Evolutionary conservation across 2,329 filamentous ascomycete species (phyloP).

Genomic region (Cordyceps cateniannulata): DNA sequence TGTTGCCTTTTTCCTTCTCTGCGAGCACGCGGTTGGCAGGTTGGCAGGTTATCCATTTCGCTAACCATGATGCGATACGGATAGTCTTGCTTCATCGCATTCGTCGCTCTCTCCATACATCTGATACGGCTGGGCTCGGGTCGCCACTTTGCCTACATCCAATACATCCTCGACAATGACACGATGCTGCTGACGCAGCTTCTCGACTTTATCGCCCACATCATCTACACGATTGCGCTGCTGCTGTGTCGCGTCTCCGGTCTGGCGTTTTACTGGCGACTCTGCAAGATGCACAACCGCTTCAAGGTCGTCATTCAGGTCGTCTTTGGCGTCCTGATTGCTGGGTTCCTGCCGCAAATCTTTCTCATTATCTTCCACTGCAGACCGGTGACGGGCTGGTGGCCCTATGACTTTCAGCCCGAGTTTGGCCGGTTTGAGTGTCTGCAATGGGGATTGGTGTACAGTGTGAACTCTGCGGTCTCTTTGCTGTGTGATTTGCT

Average conservation of each 20-base stretch:
- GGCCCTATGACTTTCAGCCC: constrained; percentile 44
- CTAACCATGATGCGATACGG: constrained; percentile 6
- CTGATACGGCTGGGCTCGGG: constrained; percentile 43
- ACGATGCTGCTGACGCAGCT: constrained; percentile 37
- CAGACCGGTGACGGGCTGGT: constrained; percentile 41
- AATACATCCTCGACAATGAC: constrained; percentile 38
- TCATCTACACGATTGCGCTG: constrained; percentile 44
- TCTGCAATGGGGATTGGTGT: constrained; percentile 44
- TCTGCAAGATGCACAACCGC: constrained; percentile 32
- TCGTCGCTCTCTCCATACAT: constrained; percentile 35
- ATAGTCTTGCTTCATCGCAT: constrained; percentile 33
- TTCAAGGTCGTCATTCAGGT: constrained; percentile 30
- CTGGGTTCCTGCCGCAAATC: constrained; percentile 40
- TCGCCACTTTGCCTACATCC: constrained; percentile 37
- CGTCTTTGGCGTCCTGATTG: constrained; percentile 30
- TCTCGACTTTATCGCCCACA: constrained; percentile 43
- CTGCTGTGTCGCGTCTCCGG: constrained; percentile 45
- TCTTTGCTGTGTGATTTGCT: constrained; percentile 44
- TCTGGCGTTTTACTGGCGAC: constrained; percentile 43
- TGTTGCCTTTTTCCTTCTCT: neutral
- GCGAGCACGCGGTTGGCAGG: too few species aligned
- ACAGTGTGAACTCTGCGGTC: constrained; percentile 42
- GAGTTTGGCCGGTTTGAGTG: constrained; percentile 35
- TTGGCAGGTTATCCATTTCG: neutral
- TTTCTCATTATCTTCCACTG: constrained; percentile 47